Base-by-base conservation (phyloP, 352 stramenopile species). In the Pythium grandisporangium region DNA sequence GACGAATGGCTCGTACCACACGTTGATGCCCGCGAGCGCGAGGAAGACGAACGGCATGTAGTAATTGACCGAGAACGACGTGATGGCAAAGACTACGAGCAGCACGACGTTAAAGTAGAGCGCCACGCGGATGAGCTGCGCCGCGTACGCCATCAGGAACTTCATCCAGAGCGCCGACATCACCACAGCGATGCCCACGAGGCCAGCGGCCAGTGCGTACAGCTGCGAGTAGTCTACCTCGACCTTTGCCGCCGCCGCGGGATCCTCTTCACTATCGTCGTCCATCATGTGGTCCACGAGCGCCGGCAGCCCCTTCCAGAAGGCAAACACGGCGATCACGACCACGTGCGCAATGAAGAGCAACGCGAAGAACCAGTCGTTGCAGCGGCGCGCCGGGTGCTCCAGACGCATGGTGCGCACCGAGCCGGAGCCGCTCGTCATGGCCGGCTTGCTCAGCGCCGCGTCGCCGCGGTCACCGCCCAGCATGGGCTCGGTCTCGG, bases 71-170 rank as follows among this genome's bases (percentile, higher is more conserved):
- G 63, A 62, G 37, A 93, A 78, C 20, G 70, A 79, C 14, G 62
- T 42, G 29, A 84, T 32, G 6, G 76, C 79, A 38, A 85, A 85
- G 19, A 53, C 61, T 30, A 90, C 50, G 24, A 84, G 62, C 40
- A 90, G 52, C 7, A 45, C 68, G 22, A 90, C 79, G 63, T 93
- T 93, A 37, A 84, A 61, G 76, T 76, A 93, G 8, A 93, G 59
- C 20, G 79, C 77, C 22, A 93, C 71, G 41, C 59, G 50, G 58
- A 93, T 93, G 60, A 93, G 84, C 16, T 67, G 75, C 19, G 51
- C 54, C 4, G 79, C 76, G 53, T 84, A 85, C 19, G 63, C 47
- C 67, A 90, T 85, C 20, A 93, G 52, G 16, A 93, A 51, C 46
- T 74, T 69, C 55, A 93, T 84, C 79, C 79, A 93, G 11, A 72